These are phyloP conservation scores for Acer campestre DNA, from an alignment of 345 rosid genomes.

Conservation along the genomic window DNA sequence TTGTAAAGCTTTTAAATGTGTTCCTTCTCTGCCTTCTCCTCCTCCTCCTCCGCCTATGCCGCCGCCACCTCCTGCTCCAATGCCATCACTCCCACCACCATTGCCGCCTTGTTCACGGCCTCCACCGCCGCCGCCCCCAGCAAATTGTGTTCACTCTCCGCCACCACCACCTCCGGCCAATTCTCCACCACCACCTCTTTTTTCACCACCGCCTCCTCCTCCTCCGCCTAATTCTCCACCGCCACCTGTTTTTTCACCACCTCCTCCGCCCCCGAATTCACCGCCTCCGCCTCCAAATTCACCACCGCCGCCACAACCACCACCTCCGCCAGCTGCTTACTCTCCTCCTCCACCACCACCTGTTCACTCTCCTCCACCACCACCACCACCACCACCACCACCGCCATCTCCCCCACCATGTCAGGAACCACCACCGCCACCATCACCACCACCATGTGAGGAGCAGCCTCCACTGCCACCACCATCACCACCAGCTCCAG, in stretches of 20 bases:
- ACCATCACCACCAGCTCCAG: no score
- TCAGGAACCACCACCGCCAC: constrained; percentile 6
- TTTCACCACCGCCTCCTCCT: not conserved
- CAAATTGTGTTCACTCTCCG: no score
- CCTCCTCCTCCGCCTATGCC: not conserved
- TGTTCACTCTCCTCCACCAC: constrained; percentile 11
- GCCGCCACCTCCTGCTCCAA: not conserved
- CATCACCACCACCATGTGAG: constrained; percentile 41
- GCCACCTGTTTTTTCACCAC: not conserved
- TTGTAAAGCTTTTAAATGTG: constrained; percentile 57
- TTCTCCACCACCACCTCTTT: no score
- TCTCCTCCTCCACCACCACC: constrained; percentile 33
- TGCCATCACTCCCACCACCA: no score
- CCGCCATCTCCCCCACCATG: constrained; percentile 19
- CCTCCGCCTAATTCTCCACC: constrained; percentile 1
- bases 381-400: constrained; percentile 9
- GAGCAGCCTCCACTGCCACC: no score
- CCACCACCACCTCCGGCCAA: no score
- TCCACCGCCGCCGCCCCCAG: constrained; percentile 5
- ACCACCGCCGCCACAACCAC: constrained; percentile 9
- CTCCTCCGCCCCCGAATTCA: constrained; percentile 9
- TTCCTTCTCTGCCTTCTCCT: constrained; percentile 12
- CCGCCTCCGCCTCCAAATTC: constrained; percentile 24
- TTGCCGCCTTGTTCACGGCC: constrained; percentile 14
- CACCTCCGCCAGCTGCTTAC: constrained; percentile 16